These are phyloP conservation scores for Cynanchum wilfordii DNA, from an alignment of 257 asterid genomes.

Conservation along the genomic window DNA sequence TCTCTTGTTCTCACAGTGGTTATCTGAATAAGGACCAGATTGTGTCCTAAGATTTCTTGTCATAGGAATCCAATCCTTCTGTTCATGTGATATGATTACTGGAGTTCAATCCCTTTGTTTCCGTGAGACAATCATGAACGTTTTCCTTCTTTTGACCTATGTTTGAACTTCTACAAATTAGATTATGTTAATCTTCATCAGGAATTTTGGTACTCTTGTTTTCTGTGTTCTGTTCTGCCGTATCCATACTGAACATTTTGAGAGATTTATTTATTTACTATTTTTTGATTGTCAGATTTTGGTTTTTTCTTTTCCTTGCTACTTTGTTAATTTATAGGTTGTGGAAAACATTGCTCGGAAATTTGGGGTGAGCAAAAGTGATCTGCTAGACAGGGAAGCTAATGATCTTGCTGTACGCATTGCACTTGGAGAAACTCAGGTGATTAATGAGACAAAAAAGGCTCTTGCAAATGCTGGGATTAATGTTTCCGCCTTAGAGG, in stretches of 20 bases:
- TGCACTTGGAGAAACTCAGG: slow-evolving; percentile 95
- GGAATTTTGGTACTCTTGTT: background rate
- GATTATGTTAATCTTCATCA: background rate
- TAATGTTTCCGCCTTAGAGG: slow-evolving; percentile 69
- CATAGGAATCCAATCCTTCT: background rate
- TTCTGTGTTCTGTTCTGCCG: background rate
- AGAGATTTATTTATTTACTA: background rate
- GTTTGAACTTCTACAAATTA: background rate
- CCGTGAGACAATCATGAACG: background rate
- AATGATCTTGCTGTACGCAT: slow-evolving; percentile 77
- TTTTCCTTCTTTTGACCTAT: background rate
- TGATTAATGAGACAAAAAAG: slow-evolving; percentile 84
- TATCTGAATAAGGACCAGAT: background rate
- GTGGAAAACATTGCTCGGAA: slow-evolving; percentile 86
- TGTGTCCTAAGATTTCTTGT: background rate
- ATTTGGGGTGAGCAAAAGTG: slow-evolving; percentile 83
- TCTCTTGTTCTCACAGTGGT: background rate
- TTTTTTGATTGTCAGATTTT: background rate
- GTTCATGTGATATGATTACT: background rate
- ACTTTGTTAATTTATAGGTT: slow-evolving; percentile 38
- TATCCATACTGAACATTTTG: background rate
- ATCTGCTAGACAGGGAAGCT: slow-evolving; percentile 75
- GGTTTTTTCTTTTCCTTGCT: slow-evolving; percentile 13
- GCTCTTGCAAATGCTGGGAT: slow-evolving; percentile 80
- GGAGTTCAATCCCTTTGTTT: background rate